A percentile compares a stretch with the other conserved stretches of the same genome.
These are phyloP conservation scores for Corchorus capsularis DNA, from an alignment of 345 rosid species.

Conservation along the genomic window DNA sequence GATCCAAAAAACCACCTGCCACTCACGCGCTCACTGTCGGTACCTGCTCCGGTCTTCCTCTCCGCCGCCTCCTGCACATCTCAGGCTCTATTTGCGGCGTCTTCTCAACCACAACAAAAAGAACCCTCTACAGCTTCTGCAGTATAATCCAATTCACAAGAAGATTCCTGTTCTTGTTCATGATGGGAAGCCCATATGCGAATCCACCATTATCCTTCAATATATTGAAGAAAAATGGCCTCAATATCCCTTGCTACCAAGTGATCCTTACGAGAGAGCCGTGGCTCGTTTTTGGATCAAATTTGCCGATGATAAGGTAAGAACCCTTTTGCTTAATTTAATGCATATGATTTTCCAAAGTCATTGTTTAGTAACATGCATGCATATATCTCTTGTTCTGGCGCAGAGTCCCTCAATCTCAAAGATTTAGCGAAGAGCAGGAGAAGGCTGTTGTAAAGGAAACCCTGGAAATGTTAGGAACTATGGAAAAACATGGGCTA, in stretches of 20 bases:
- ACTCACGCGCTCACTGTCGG: no score
- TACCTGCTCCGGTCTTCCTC: no score
- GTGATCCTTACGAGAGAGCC: constrained; percentile 32
- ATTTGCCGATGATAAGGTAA: constrained; percentile 38
- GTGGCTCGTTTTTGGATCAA: constrained; percentile 36
- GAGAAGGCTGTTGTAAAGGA: constrained; percentile 10
- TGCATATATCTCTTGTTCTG: background rate
- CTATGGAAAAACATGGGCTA: constrained; percentile 16
- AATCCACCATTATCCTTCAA: constrained; percentile 34
- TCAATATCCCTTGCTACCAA: constrained; percentile 27
- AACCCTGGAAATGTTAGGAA: constrained; percentile 14
- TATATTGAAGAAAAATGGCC: constrained; percentile 45
- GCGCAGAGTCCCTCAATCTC: constrained; percentile 14
- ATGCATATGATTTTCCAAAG: background rate
- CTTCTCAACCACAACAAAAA: no score
- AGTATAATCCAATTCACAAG: constrained; percentile 33
- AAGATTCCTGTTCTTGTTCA: constrained; percentile 45
- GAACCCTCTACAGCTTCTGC: no score
- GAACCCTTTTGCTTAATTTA: no score
- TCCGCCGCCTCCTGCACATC: no score
- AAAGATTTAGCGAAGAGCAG: constrained; percentile 19
- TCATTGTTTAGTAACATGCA: background rate
- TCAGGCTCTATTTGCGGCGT: no score
- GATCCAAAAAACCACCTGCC: no score
- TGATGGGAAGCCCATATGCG: constrained; percentile 33